phyloP scores from a whole-genome alignment of 1,284 basidiomycete genomes.

The Marasmius tenuissimus region DNA sequence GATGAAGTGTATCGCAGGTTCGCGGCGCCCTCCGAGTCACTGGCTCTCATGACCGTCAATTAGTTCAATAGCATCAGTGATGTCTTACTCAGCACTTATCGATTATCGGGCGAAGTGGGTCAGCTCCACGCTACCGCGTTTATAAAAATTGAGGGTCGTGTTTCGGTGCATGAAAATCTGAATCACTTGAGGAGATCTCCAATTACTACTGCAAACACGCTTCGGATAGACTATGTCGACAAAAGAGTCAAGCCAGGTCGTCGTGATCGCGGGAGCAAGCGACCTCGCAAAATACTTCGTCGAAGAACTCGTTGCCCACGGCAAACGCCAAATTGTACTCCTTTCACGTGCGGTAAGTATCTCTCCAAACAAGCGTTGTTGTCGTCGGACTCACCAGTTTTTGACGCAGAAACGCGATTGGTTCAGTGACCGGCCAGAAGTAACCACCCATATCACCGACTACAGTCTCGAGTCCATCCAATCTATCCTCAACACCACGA shows the following conservation, averaged over 20 bases:
- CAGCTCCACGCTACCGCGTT: too few species aligned
- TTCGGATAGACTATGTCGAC: too few species aligned
- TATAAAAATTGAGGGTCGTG: too few species aligned
- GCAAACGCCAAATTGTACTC: not conserved
- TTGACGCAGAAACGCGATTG: slow-evolving; percentile 1
- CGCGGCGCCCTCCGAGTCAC: too few species aligned
- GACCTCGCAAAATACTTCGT: slow-evolving; percentile 11
- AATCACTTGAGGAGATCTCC: too few species aligned
- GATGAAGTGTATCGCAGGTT: too few species aligned
- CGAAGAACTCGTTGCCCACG: not conserved
- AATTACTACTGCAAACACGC: too few species aligned
- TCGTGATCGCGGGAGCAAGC: slow-evolving; percentile 9
- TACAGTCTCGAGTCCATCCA: slow-evolving; percentile 5
- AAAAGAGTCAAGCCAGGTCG: not conserved
- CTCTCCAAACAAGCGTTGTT: not conserved
- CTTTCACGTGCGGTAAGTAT: not conserved
- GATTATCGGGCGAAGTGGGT: too few species aligned
- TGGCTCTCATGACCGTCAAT: too few species aligned
- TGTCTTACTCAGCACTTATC: too few species aligned
- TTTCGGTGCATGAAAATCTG: too few species aligned
- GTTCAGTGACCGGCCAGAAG: slow-evolving; percentile 1
- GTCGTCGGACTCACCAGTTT: not conserved
- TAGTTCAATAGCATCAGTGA: too few species aligned
- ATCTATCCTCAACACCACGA: not conserved
- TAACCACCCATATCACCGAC: slow-evolving; percentile 2